Conservation (phyloP, 176 grass and related monocot species). For the Avena eriantha region DNA sequence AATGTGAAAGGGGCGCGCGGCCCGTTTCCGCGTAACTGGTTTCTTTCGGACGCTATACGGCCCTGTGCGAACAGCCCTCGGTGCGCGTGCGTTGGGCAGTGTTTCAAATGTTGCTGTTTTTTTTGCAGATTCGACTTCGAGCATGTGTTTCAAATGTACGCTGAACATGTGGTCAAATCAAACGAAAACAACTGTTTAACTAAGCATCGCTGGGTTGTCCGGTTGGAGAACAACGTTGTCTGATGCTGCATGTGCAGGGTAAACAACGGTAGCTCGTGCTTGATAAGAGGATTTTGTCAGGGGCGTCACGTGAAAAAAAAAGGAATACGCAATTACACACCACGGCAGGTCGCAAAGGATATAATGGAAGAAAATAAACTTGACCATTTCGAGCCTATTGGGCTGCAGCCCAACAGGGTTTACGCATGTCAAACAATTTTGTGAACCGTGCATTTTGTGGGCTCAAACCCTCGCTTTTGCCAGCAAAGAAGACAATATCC, state of each 20-base stretch:
- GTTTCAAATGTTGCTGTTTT: too few relatives aligned
- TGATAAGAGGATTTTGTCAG: neutral
- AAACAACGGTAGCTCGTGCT: neutral
- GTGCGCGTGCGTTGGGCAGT: neutral
- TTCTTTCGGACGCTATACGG: neutral
- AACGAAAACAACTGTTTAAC: neutral
- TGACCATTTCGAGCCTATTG: neutral
- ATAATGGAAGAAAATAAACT: neutral
- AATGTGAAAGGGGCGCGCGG: constrained; percentile 50
- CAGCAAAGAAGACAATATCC: too few relatives aligned
- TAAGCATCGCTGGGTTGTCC: neutral
- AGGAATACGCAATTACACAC: neutral
- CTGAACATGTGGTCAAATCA: neutral
- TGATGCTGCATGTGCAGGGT: neutral
- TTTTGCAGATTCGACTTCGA: neutral
- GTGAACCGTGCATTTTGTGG: neutral
- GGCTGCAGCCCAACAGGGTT: neutral
- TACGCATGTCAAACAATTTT: neutral
- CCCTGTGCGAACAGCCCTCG: neutral
- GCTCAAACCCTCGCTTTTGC: too few relatives aligned
- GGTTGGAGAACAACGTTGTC: neutral
- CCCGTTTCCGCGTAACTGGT: constrained; percentile 35
- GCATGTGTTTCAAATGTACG: too few relatives aligned
- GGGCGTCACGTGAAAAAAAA: neutral
- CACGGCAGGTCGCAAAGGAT: neutral